phyloP scores from a whole-genome alignment of 2,329 filamentous ascomycete genomes.

The Sclerotinia nivalis region DNA sequence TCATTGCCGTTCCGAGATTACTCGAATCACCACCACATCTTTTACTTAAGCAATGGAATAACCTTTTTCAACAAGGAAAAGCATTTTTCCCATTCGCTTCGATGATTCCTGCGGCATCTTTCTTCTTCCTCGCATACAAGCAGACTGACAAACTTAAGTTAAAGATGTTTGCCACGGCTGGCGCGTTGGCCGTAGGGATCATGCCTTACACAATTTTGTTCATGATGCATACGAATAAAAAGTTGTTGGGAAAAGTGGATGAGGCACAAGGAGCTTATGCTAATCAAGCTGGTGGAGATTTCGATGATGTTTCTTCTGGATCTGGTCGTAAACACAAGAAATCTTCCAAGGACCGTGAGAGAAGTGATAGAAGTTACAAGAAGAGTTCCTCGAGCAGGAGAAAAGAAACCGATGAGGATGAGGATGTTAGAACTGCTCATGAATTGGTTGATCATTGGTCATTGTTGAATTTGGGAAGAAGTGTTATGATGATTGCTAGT shows the following conservation, averaged over 20 bases:
- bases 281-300: slow-evolving; percentile 17
- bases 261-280: slow-evolving; percentile 41
- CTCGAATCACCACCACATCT: slow-evolving; percentile 56
- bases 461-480: slow-evolving; percentile 51
- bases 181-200: slow-evolving; percentile 48
- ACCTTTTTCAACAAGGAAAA: slow-evolving; percentile 46
- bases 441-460: slow-evolving; percentile 58
- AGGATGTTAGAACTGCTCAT: slow-evolving; percentile 52
- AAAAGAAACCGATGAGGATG: slow-evolving; percentile 44
- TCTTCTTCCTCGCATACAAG: slow-evolving; percentile 49
- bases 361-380: slow-evolving; percentile 19
- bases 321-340: slow-evolving; percentile 21
- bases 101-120: slow-evolving; percentile 46
- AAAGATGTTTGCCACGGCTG: slow-evolving; percentile 47
- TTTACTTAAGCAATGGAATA: slow-evolving; percentile 57
- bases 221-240: slow-evolving; percentile 50
- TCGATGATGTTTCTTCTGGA: slow-evolving; percentile 15
- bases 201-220: slow-evolving; percentile 54
- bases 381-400: slow-evolving; percentile 22
- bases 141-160: slow-evolving; percentile 29
- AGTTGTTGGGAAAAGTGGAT: slow-evolving; percentile 49
- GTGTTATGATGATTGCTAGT: slow-evolving; percentile 38
- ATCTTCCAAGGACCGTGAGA: slow-evolving; percentile 18
- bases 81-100: slow-evolving; percentile 44
- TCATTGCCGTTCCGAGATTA: slow-evolving; percentile 52